Percentiles rank a stretch among this genome's conserved stretches.
These are phyloP conservation scores for Zygoascus meyerae DNA, from an alignment of 1,139 yeast genomes.

Conservation along the genomic window DNA sequence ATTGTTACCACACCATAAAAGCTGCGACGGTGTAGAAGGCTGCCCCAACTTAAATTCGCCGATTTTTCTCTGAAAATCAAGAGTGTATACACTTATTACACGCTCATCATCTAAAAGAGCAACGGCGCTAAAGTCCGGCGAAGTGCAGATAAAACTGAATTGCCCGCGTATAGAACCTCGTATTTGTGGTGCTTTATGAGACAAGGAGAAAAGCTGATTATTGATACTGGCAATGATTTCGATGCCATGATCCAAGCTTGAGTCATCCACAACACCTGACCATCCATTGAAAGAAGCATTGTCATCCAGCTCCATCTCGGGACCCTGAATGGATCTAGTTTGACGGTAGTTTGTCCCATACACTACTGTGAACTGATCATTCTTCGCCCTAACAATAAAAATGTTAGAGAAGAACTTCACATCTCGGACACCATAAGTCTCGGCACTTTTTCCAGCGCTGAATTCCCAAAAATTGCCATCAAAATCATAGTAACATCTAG, in stretches of 20 bases:
- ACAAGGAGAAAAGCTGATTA: constrained; percentile 24
- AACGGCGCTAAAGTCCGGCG: constrained; percentile 59
- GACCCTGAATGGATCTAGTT: constrained; percentile 26
- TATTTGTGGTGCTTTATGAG: constrained; percentile 27
- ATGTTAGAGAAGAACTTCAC: constrained; percentile 36
- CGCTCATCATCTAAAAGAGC: constrained; percentile 48
- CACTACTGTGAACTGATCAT: constrained; percentile 35
- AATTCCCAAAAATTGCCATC: constrained; percentile 60
- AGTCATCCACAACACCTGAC: constrained; percentile 18
- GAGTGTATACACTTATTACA: constrained; percentile 49
- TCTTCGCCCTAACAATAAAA: constrained; percentile 35
- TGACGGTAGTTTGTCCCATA: constrained; percentile 25
- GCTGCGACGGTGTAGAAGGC: constrained; percentile 34
- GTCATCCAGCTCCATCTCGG: background rate
- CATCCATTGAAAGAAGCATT: constrained; percentile 24
- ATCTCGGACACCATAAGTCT: constrained; percentile 36
- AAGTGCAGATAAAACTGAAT: constrained; percentile 45
- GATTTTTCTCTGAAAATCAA: constrained; percentile 47
- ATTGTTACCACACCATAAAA: constrained; percentile 85
- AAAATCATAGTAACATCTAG: constrained; percentile 63
- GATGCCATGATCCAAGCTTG: constrained; percentile 12
- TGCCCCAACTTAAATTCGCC: constrained; percentile 37
- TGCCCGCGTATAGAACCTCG: constrained; percentile 44
- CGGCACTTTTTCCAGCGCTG: constrained; percentile 36
- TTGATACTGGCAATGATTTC: constrained; percentile 31